Conservation (phyloP, 2,329 filamentous ascomycete species). For the Trichoderma endophyticum region DNA sequence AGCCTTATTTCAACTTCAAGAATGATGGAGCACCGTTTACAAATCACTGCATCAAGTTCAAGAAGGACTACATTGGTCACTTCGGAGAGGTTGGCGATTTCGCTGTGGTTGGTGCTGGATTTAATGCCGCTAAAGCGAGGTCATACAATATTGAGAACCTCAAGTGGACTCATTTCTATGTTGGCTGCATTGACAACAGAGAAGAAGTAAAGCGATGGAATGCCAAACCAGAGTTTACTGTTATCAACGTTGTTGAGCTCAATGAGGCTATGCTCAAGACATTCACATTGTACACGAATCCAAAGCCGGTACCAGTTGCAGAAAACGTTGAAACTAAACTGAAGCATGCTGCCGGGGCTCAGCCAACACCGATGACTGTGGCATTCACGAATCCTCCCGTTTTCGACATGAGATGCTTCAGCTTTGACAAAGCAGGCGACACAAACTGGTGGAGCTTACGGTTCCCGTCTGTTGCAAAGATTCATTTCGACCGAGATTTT, state of each 20-base stretch:
- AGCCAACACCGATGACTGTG: slow-evolving; percentile 43
- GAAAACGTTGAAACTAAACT: slow-evolving; percentile 44
- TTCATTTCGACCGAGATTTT: slow-evolving; percentile 72
- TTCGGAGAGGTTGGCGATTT: slow-evolving; percentile 84
- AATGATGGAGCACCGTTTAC: slow-evolving; percentile 36
- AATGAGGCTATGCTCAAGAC: slow-evolving; percentile 49
- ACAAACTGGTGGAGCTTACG: slow-evolving; percentile 70
- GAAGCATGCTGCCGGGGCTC: slow-evolving; percentile 44
- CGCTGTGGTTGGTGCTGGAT: slow-evolving; percentile 71
- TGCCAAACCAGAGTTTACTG: slow-evolving; percentile 57
- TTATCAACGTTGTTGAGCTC: slow-evolving; percentile 63
- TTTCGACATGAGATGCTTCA: slow-evolving; percentile 76
- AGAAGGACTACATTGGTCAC: slow-evolving; percentile 76
- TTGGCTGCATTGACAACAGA: slow-evolving; percentile 73
- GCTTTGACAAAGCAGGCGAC: slow-evolving; percentile 70
- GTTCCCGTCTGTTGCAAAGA: slow-evolving; percentile 72
- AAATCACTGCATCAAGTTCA: slow-evolving; percentile 72
- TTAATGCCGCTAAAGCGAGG: slow-evolving; percentile 61
- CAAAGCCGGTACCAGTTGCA: slow-evolving; percentile 36
- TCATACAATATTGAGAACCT: slow-evolving; percentile 52
- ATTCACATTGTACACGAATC: slow-evolving; percentile 49
- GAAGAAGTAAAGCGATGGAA: slow-evolving; percentile 51
- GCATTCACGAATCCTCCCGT: slow-evolving; percentile 70
- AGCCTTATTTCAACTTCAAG: slow-evolving; percentile 67
- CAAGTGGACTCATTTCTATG: slow-evolving; percentile 75